Evolutionary conservation across 1,139 yeast genomes (phyloP).

Genomic region (Saccharomyces hybrid): DNA sequence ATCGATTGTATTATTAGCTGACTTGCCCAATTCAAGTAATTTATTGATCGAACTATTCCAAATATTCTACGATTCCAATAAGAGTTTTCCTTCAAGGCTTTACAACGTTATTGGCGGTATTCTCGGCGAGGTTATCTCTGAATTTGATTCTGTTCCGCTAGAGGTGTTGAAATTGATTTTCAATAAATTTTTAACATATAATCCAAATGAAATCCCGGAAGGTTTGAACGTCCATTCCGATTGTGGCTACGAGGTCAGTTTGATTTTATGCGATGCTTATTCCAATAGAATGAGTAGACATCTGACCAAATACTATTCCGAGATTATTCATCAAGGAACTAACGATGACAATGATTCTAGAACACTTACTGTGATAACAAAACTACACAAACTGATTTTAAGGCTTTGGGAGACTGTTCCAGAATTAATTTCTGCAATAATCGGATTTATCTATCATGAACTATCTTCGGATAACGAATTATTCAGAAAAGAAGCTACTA

Average conservation of each 20-base stretch:
- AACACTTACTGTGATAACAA: conserved; percentile 39
- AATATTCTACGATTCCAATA: conserved; percentile 50
- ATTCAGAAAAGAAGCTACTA: conserved; percentile 62
- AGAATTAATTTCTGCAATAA: conserved; percentile 60
- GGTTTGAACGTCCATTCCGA: conserved; percentile 34
- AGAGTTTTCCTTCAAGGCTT: conserved; percentile 35
- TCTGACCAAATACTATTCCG: conserved; percentile 75
- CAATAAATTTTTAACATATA: conserved; percentile 33
- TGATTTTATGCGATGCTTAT: conserved; percentile 62
- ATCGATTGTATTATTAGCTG: conserved; percentile 71
- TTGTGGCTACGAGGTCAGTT: conserved; percentile 58
- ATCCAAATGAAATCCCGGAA: conserved; percentile 29
- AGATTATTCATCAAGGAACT: conserved; percentile 49
- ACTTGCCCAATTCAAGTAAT: conserved; percentile 54
- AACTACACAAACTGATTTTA: conserved; percentile 54
- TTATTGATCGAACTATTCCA: conserved; percentile 52
- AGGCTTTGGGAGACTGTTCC: conserved; percentile 78
- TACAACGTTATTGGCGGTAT: conserved; percentile 61
- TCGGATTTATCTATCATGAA: conserved; percentile 78
- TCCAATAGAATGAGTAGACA: conserved; percentile 70
- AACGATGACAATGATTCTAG: conserved; percentile 24
- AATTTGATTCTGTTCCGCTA: conserved; percentile 60
- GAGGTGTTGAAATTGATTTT: conserved; percentile 56
- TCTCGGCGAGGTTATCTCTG: conserved; percentile 69
- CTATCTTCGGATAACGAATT: conserved; percentile 61